These are phyloP conservation scores for Blastocystis sp. DNA, from an alignment of 352 stramenopile species.

Conservation along the genomic window DNA sequence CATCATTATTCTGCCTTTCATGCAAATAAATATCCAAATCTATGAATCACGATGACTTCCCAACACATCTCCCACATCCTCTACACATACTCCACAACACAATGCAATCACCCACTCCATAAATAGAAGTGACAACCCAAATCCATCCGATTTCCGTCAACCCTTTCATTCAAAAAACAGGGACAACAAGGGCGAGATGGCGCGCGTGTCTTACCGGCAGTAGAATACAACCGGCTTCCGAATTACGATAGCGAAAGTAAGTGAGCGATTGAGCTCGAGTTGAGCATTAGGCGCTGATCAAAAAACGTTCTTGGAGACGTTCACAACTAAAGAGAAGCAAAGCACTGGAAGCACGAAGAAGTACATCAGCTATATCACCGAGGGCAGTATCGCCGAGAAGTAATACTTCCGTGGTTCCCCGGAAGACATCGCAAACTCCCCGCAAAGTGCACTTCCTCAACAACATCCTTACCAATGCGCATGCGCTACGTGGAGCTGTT, in stretches of 20 bases:
- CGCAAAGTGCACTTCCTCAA: slow-evolving; percentile 73
- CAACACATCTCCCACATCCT: too few species aligned
- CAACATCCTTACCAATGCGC: slow-evolving; percentile 80
- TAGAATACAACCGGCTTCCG: slow-evolving; percentile 10
- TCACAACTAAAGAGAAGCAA: not conserved
- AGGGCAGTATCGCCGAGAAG: slow-evolving; percentile 21
- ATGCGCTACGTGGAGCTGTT: slow-evolving; percentile 82
- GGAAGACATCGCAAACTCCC: slow-evolving; percentile 13
- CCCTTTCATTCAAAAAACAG: too few species aligned
- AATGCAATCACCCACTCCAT: too few species aligned
- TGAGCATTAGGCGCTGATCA: slow-evolving; percentile 12
- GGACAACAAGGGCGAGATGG: not conserved
- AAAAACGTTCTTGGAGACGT: slow-evolving; percentile 54
- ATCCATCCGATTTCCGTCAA: too few species aligned
- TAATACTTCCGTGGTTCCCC: not conserved
- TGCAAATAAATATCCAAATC: too few species aligned
- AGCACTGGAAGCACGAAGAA: not conserved
- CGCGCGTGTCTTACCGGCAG: slow-evolving; percentile 1
- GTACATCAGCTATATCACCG: slow-evolving; percentile 25
- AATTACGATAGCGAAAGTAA: slow-evolving; percentile 42
- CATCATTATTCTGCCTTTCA: too few species aligned
- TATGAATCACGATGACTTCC: too few species aligned
- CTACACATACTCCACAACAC: too few species aligned
- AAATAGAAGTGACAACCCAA: too few species aligned
- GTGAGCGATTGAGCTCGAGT: not conserved